Percentiles rank a stretch among this genome's conserved stretches.
phyloP scores from a whole-genome alignment of 176 grass and related monocot genomes.

The Eremochloa ophiuroides region DNA sequence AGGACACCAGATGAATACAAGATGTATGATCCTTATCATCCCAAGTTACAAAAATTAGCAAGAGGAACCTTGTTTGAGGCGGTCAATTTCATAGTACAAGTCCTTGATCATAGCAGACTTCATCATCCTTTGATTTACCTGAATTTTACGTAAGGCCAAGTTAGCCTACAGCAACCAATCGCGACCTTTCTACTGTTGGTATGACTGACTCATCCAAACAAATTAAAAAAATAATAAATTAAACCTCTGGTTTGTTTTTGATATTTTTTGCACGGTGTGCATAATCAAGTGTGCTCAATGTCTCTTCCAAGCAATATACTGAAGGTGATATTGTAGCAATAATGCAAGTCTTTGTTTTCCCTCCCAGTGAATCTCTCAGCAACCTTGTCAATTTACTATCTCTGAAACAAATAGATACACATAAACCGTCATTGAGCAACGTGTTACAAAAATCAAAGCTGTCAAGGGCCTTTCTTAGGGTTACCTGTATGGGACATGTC shows the following conservation, averaged over 20 bases:
- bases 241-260: constrained; percentile 96
- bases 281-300: constrained; percentile 95
- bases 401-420: constrained; percentile 54
- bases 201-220: neutral
- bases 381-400: constrained; percentile 99
- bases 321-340: constrained; percentile 98
- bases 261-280: constrained; percentile 99
- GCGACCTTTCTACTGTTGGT: neutral
- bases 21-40: constrained; percentile 16
- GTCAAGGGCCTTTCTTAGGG: neutral
- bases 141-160: constrained; percentile 5
- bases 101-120: constrained; percentile 99
- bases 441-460: constrained; percentile 14
- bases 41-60: constrained; percentile 21
- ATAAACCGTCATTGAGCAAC: constrained; percentile 7
- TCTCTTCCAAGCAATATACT: constrained; percentile 94
- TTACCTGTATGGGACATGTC: constrained; percentile 95
- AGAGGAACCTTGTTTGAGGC: constrained; percentile 90
- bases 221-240: constrained; percentile 11
- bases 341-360: constrained; percentile 99
- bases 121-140: constrained; percentile 99
- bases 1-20: constrained; percentile 26
- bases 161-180: constrained; percentile 1
- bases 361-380: constrained; percentile 93
- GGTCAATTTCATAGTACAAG: constrained; percentile 92